Base-by-base conservation (phyloP, 306 rosid species). In the Crataegus laevigata region DNA sequence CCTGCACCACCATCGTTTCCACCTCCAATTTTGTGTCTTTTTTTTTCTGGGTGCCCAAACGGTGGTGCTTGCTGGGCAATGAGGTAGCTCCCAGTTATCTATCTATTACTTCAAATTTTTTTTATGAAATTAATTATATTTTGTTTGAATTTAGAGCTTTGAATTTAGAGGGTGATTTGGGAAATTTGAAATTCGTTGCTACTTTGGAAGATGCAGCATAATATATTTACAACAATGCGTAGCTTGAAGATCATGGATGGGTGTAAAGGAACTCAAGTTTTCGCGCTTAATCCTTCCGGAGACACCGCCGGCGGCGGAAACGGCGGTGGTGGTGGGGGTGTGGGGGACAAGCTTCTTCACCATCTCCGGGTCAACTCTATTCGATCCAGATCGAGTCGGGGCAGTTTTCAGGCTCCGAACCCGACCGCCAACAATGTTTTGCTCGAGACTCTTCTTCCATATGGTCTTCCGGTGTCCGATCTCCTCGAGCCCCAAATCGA, bases 181-280 rank as follows among this genome's bases (percentile, higher is more conserved):
- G 60, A 22, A 3, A 38, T 40, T 15, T 38, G 28, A 26, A 32
- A 51, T 4, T 14, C 5, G 5, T 47, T 5, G 52, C 3, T 47
- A 15, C 19, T 47, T 72, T 60, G 29, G 84, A 90, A 79, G 83
- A 92, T 92, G 93, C 97, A 92, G 82, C 83, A 90, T 38, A 92
- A 87, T 72, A 76, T 90, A 75, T 84, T 90, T 60, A 26, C 86
- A 7, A 83, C 92, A 83, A 90, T 90, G 90, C 96, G 97, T 22
- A 90, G 96, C 74, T 59, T 92, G 81, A 90, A 90, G 82, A 84
- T 92, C 81, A 86, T 92, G 80, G 97, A 92, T 15, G 96, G 96
- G 63, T 92, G 97, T 84, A 92, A 87, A 54, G 90, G 89, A 8
- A 87, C 89, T 36, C 97, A 90, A 74, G 87, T 88, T 30, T 89